Base-by-base conservation (phyloP, 2,329 filamentous ascomycete genomes). In the Colletotrichum cereale region DNA sequence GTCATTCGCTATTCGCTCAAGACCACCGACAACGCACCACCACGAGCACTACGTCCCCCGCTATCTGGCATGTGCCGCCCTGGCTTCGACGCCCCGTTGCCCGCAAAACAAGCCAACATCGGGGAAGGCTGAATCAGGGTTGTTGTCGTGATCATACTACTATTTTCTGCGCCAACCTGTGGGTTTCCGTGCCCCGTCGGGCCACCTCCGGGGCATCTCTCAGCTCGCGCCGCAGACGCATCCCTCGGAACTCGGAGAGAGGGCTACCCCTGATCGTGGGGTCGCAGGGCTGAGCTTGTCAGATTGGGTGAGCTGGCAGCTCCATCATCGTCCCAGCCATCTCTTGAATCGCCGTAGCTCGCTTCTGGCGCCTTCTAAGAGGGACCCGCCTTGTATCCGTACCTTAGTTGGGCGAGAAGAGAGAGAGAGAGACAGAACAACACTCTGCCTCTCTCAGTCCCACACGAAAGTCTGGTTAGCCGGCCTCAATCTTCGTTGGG, bases 281-380 rank as follows among this genome's bases (percentile, higher is more conserved):
- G 66, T 66, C 36, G 63, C 73, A 74, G 73, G 71, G 73, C 73
- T 74, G 73, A 73, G 71, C 73, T 67, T 74, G 73, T 67, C 56
- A 67, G 55, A 66, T 74, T 73, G 71, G 73, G 67, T 74, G 71
- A 73, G 72, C 62, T 74, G 73, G 73, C 71, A 67, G 56, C 57
- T 69, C 64, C 62, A 57, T 57, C 66, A 2, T 66, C 56, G 48
- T 66, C 67, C 70, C 61, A 71, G 62, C 70, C 70, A 61, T 66
- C 69, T 58, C 40, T 7, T 14, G 7, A 31, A 24, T 18, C 58
- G 31, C 21, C 58, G 29, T 63, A 38, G 38, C 40, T 50, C 26
- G 48, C 6, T 52, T 34, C n/a, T 48, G 58, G 36, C 26, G 36
- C 62, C 26, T 5, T 60, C 36, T n/a, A n/a, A n/a, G n/a, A n/a